Evolutionary conservation across 805 yeast genomes (phyloP).

Genomic region (Pichia heedii): DNA sequence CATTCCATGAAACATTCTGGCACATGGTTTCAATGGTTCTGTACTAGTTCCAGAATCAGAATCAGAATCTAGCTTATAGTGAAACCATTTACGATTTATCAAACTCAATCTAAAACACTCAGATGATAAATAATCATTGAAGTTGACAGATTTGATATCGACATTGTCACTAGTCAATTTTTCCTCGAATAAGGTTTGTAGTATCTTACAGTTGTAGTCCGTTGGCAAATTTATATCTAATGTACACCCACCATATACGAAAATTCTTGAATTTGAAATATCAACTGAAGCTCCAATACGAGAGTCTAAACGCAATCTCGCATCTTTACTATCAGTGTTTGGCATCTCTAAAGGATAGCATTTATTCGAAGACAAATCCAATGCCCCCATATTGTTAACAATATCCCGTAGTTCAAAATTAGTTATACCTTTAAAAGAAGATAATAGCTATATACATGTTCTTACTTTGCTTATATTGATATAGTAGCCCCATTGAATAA

Average conservation of each 20-base stretch:
- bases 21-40: slow-evolving; percentile 24
- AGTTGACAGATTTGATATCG: not conserved
- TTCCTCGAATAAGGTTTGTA: slow-evolving; percentile 29
- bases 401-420: too few species aligned
- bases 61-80: slow-evolving; percentile 25
- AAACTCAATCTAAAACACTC: slow-evolving; percentile 55
- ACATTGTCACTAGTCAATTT: not conserved
- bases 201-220: slow-evolving; percentile 29
- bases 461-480: too few species aligned
- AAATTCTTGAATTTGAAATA: slow-evolving; percentile 48
- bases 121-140: slow-evolving; percentile 39
- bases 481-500: too few species aligned
- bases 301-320: slow-evolving; percentile 44
- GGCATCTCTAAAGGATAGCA: slow-evolving; percentile 54
- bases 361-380: slow-evolving; percentile 54
- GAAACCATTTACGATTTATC: slow-evolving; percentile 49
- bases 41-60: not conserved
- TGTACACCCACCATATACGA: slow-evolving; percentile 62
- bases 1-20: slow-evolving; percentile 55
- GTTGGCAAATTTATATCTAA: slow-evolving; percentile 42
- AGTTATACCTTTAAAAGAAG: too few species aligned
- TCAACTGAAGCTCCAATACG: slow-evolving; percentile 63
- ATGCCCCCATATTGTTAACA: slow-evolving; percentile 41
- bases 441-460: too few species aligned
- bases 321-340: slow-evolving; percentile 38